Base-by-base conservation (phyloP, 1,139 yeast species). In the Hyphopichia buzzinii region DNA sequence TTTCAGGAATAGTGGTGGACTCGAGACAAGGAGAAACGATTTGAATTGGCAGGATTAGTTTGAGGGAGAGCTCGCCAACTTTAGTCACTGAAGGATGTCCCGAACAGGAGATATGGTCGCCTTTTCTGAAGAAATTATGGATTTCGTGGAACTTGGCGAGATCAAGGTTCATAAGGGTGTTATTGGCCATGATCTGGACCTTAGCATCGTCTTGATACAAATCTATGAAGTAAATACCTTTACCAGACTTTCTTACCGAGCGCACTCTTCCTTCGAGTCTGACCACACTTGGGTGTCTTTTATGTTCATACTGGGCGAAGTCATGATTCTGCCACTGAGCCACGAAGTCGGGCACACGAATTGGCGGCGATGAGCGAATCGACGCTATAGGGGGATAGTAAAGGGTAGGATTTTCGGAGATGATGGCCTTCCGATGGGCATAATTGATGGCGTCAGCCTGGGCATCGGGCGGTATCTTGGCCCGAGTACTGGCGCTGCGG, bases 71-170 rank as follows among this genome's bases (percentile, higher is more conserved):
- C 50, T 87, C 94, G 0, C 95, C 95, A 1, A 81, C 77, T 37
- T 81, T 78, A 0, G 97, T 86, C 3, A 75, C 57, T 26, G 94
- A 85, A 0, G 96, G 89, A 15, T 52, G 52, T 0, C 98, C 98
- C 4, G 61, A 48, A 24, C 80, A 77, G 5, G 76, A 64, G 2
- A 89, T 63, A 31, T 72, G 74, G 54, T 90, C 98, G 0, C 97
- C 97, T 24, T 75, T 72, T 33, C 81, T 67, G 30, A 88, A 62
- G 27, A 66, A 54, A 3, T 58, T 57, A 51, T 81, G 82, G 1
- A 51, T 40, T 2, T 56, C 51, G 11, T 60, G 55, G 49, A 85
- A 85, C 27, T 64, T 67, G 0, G 68, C 75, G 26, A 57, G 60
- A 0, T 61, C 37, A 10, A 71, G n/a, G 23, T 35, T 62, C 66